Conservation (phyloP, 305 asterid species). For the Solanum hybrid region DNA sequence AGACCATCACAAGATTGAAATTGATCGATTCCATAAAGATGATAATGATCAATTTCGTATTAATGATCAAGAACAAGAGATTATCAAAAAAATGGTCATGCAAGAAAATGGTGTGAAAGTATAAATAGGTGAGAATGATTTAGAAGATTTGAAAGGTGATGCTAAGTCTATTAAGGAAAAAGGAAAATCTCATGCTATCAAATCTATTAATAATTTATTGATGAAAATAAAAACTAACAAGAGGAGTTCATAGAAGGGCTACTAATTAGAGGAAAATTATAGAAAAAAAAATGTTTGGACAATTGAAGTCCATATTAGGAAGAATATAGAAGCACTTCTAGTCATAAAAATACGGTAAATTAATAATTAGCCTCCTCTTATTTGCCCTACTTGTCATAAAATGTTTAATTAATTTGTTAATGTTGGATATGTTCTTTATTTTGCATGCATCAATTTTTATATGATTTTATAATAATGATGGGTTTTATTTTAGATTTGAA, state of each 20-base stretch:
- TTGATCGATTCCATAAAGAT: too few relatives aligned
- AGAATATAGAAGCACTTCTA: not conserved
- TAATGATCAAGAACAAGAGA: not conserved
- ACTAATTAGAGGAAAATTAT: too few relatives aligned
- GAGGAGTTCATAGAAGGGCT: too few relatives aligned
- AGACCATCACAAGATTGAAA: not conserved
- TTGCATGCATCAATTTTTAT: not conserved
- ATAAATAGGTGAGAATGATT: not conserved
- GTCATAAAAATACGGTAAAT: not conserved
- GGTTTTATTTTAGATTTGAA: not conserved
- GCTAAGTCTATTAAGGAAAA: not conserved
- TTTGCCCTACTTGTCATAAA: not conserved
- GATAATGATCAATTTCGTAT: not conserved
- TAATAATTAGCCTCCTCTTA: not conserved
- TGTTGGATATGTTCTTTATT: not conserved
- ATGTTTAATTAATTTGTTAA: not conserved
- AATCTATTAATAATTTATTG: not conserved
- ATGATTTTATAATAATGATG: not conserved
- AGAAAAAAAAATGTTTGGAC: not conserved
- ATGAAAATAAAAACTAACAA: not conserved
- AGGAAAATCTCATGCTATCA: not conserved
- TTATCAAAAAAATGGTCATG: not conserved
- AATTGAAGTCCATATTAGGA: not conserved
- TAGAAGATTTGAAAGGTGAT: too few relatives aligned
- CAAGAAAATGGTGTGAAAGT: not conserved